Percentiles rank a stretch among this genome's conserved stretches.
Evolutionary conservation across 306 rosid species (phyloP).

Genomic region (Luffa aegyptiaca): DNA sequence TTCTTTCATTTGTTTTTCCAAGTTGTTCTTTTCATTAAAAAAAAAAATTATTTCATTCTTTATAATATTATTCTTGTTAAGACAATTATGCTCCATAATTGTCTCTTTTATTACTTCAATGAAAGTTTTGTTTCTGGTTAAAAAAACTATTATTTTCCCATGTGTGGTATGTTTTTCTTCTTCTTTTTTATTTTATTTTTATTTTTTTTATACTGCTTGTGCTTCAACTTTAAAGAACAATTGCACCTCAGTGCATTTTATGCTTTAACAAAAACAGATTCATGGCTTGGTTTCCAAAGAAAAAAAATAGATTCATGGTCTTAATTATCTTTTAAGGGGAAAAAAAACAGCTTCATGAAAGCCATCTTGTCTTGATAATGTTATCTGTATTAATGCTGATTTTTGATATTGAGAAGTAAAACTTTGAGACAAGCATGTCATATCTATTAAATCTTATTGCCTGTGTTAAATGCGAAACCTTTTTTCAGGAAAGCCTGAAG

Average conservation of each 20-base stretch:
- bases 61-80: neutral
- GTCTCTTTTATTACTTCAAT: neutral
- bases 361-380: neutral
- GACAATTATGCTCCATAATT: neutral
- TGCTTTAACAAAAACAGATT: neutral
- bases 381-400: neutral
- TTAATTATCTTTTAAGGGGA: neutral
- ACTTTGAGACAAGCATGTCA: conserved; percentile 8
- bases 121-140: neutral
- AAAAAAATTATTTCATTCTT: neutral
- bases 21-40: neutral
- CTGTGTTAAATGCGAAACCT: neutral
- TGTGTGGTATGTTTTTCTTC: neutral
- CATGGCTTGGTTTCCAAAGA: neutral
- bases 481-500: conserved; percentile 72
- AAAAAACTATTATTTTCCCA: neutral
- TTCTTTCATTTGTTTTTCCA: neutral
- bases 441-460: neutral
- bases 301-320: neutral
- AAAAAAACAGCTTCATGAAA: neutral
- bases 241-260: neutral
- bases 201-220: neutral
- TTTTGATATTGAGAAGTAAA: neutral
- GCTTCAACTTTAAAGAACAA: neutral
- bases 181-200: neutral